A percentile compares a stretch with the other conserved stretches of the same genome.
Evolutionary conservation across 305 asterid species (phyloP).

Genomic region (Lippia alba): DNA sequence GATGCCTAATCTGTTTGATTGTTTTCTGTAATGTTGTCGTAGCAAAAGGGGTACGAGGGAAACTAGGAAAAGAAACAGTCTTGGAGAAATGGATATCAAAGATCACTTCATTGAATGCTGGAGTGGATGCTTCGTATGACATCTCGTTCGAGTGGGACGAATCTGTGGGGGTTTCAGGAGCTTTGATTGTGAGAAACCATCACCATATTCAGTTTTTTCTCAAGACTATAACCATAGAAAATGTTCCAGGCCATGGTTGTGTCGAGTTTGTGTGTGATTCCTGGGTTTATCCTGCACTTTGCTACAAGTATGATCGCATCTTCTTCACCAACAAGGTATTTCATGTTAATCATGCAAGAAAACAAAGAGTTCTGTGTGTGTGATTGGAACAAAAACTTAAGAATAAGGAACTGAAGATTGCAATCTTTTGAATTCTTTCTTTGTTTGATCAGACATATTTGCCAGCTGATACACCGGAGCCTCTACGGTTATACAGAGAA

Average conservation of each 20-base stretch:
- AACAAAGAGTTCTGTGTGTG: neutral
- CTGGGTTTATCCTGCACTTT: constrained; percentile 82
- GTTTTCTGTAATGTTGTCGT: constrained; percentile 9
- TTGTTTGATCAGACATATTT: constrained; percentile 59
- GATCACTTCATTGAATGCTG: constrained; percentile 61
- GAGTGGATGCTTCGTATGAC: constrained; percentile 49
- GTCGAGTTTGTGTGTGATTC: constrained; percentile 82
- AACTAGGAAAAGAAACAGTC: constrained; percentile 60
- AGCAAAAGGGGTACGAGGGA: constrained; percentile 58
- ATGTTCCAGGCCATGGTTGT: constrained; percentile 69
- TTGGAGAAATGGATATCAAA: constrained; percentile 67
- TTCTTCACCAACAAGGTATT: constrained; percentile 72
- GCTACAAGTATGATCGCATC: constrained; percentile 66
- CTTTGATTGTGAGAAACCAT: constrained; percentile 65
- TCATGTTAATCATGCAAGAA: constrained; percentile 9
- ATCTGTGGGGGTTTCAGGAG: constrained; percentile 75
- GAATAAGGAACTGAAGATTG: constrained; percentile 1
- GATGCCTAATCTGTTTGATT: no score
- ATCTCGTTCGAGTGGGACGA: constrained; percentile 69
- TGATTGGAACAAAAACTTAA: neutral
- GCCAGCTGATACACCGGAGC: constrained; percentile 71
- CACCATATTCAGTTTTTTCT: constrained; percentile 82
- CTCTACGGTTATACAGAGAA: constrained; percentile 62
- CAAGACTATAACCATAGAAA: constrained; percentile 61
- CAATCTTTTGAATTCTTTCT: constrained; percentile 3